phyloP scores from a whole-genome alignment of 2,329 filamentous ascomycete species.

The Bipolaris bicolor region DNA sequence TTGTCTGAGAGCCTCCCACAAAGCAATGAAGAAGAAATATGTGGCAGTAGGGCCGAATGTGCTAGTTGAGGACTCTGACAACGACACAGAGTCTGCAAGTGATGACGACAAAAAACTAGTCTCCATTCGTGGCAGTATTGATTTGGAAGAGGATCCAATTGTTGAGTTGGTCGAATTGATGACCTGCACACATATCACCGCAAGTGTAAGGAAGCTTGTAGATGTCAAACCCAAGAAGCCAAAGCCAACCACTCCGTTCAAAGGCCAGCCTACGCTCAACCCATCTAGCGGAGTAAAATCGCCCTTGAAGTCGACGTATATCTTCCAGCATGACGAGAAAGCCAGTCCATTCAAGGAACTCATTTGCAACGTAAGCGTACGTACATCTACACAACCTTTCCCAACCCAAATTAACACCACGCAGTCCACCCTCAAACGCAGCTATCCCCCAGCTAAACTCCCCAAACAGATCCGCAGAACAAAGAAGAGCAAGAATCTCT shows the following conservation, averaged over 20 bases:
- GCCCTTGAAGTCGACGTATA: not conserved
- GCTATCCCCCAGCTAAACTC: not conserved
- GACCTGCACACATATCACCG: constrained; percentile 17
- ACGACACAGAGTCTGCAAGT: not conserved
- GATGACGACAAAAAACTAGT: constrained; percentile 19
- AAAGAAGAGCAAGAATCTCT: constrained; percentile 18
- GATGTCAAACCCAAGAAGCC: constrained; percentile 26
- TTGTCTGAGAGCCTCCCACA: constrained; percentile 18
- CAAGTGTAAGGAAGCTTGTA: constrained; percentile 30
- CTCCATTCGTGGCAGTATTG: constrained; percentile 26
- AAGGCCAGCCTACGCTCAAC: not conserved
- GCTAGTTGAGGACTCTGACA: not conserved
- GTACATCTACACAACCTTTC: not conserved
- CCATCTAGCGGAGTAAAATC: not conserved
- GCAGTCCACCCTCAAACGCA: not conserved
- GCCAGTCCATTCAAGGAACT: constrained; percentile 7
- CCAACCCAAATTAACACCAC: not conserved
- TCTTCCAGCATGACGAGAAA: constrained; percentile 5
- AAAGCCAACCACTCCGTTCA: not conserved
- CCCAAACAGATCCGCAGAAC: constrained; percentile 8
- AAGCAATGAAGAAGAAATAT: constrained; percentile 18
- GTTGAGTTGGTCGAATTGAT: constrained; percentile 21
- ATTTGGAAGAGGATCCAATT: constrained; percentile 29
- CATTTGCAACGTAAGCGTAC: constrained; percentile 6
- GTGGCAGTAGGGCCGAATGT: not conserved